Evolutionary conservation across 257 asterid genomes (phyloP).

Genomic region (Forsythia suspensa): DNA sequence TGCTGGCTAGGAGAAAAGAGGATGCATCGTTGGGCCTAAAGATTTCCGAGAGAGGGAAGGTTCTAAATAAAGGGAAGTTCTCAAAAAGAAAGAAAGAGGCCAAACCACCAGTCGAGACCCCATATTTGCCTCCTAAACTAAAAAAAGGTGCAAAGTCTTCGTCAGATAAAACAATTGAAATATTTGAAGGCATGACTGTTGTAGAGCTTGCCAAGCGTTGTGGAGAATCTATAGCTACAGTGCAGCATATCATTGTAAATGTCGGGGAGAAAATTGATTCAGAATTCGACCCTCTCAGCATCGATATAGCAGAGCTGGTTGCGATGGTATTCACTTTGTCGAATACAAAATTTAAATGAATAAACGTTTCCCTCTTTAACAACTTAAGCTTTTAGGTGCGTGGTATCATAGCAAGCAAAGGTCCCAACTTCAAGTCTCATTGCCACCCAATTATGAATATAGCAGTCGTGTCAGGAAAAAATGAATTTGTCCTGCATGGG

Average conservation of each 20-base stretch:
- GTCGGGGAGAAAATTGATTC: slow-evolving; percentile 93
- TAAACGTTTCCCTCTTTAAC: background rate
- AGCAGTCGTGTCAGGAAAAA: background rate
- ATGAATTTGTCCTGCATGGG: background rate
- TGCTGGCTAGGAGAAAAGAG: slow-evolving; percentile 41
- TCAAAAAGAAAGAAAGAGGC: slow-evolving; percentile 59
- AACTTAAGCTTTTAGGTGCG: background rate
- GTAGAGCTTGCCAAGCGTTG: slow-evolving; percentile 83
- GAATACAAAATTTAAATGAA: background rate
- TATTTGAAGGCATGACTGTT: slow-evolving; percentile 87
- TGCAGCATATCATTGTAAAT: slow-evolving; percentile 71
- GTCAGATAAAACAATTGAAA: slow-evolving; percentile 68
- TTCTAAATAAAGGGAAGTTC: slow-evolving; percentile 63
- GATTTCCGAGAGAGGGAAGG: slow-evolving; percentile 53
- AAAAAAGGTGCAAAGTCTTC: slow-evolving; percentile 49
- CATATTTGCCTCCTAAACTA: slow-evolving; percentile 76
- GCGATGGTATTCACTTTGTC: slow-evolving; percentile 68
- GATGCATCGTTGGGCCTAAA: slow-evolving; percentile 54
- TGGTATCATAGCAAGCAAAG: background rate
- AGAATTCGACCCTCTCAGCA: slow-evolving; percentile 72
- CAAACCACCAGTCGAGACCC: slow-evolving; percentile 64
- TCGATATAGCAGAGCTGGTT: slow-evolving; percentile 87
- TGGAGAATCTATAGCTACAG: slow-evolving; percentile 60
- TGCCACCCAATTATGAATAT: background rate
- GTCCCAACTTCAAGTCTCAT: background rate